phyloP scores from a whole-genome alignment of 2,329 filamentous ascomycete species.

The Pseudocercospora cruenta region DNA sequence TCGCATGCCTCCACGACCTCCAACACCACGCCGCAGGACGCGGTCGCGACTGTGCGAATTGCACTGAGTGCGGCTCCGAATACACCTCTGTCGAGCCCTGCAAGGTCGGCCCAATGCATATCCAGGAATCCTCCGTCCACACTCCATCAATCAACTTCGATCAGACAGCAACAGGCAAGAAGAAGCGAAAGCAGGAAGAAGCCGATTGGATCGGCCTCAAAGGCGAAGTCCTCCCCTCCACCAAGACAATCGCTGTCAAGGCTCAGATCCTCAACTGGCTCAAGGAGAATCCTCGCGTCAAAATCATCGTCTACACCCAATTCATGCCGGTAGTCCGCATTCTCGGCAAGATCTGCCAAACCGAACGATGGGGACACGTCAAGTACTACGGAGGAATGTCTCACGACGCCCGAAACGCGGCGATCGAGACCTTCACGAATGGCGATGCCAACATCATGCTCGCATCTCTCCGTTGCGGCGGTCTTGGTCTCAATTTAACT shows the following conservation, averaged over 20 bases:
- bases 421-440: conserved; percentile 53
- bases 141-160: neutral
- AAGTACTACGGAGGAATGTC: conserved; percentile 57
- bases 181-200: conserved; percentile 31
- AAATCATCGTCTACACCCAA: conserved; percentile 63
- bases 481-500: conserved; percentile 62
- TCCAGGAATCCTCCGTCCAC: conserved; percentile 19
- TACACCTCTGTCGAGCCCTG: conserved; percentile 26
- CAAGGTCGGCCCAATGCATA: neutral
- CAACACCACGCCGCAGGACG: conserved; percentile 35
- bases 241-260: conserved; percentile 53
- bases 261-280: conserved; percentile 51
- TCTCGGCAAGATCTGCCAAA: conserved; percentile 53
- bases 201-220: conserved; percentile 44
- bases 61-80: conserved; percentile 40
- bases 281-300: conserved; percentile 50
- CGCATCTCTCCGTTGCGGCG: conserved; percentile 61
- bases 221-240: conserved; percentile 47
- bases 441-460: conserved; percentile 53
- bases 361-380: conserved; percentile 54
- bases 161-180: conserved; percentile 11
- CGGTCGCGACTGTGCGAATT: conserved; percentile 34
- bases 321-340: conserved; percentile 60
- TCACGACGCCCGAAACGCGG: conserved; percentile 48
- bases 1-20: conserved; percentile 48